Conservation (phyloP, 1,139 yeast genomes). For the Debaryomyces udenii region DNA sequence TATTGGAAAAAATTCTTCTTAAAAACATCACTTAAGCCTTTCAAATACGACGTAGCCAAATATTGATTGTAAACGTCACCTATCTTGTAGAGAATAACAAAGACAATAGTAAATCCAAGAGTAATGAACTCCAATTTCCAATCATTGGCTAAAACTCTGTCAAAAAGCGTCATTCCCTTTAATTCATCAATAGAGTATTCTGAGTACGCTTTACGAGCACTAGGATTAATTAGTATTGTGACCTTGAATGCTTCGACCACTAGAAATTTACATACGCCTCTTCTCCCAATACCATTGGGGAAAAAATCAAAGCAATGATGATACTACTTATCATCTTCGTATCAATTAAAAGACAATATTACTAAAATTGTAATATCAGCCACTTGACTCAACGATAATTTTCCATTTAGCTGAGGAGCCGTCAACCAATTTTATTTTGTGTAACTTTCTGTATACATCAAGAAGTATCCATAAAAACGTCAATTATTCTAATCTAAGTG, state of each 20-base stretch:
- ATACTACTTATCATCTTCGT: slow-evolving; percentile 5
- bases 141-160: slow-evolving; percentile 58
- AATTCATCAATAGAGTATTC: slow-evolving; percentile 55
- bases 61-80: slow-evolving; percentile 64
- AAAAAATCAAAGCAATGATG: slow-evolving; percentile 4
- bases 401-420: neutral
- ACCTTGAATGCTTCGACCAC: neutral
- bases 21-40: slow-evolving; percentile 50
- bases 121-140: slow-evolving; percentile 77
- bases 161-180: slow-evolving; percentile 47
- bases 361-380: neutral
- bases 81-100: slow-evolving; percentile 49
- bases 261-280: slow-evolving; percentile 13
- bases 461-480: too few relatives aligned
- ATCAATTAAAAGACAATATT: slow-evolving; percentile 3
- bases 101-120: slow-evolving; percentile 49
- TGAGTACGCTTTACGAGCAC: slow-evolving; percentile 26
- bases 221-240: slow-evolving; percentile 7
- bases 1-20: slow-evolving; percentile 75
- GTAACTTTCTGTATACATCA: slow-evolving; percentile 8
- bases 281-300: slow-evolving; percentile 12
- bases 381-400: neutral
- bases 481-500: slow-evolving; percentile 5
- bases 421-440: slow-evolving; percentile 6
- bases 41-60: slow-evolving; percentile 54